phyloP scores from a whole-genome alignment of 129 eudicot species.

The Smallanthus sonchifolius region DNA sequence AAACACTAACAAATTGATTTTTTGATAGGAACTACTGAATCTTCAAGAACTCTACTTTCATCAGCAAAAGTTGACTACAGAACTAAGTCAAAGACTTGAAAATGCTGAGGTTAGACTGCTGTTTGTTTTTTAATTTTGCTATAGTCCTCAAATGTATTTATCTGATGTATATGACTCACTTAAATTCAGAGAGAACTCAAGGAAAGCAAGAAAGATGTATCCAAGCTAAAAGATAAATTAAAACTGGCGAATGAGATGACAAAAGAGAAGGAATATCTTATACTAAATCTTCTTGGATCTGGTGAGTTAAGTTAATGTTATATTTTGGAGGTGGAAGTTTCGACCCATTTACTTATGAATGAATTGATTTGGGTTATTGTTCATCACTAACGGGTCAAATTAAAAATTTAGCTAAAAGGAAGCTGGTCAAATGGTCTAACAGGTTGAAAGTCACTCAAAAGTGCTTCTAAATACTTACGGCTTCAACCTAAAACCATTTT shows the following conservation, averaged over 20 bases:
- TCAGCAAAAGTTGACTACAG: constrained; percentile 51
- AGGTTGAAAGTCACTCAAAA: not conserved
- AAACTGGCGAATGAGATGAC: constrained; percentile 41
- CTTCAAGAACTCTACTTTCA: constrained; percentile 45
- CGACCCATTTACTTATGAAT: not conserved
- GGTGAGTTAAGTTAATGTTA: constrained; percentile 32
- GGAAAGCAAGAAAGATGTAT: constrained; percentile 39
- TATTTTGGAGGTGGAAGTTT: not conserved
- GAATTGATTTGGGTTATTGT: not conserved
- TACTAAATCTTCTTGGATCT: constrained; percentile 50
- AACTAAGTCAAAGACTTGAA: constrained; percentile 44
- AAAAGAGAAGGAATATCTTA: constrained; percentile 56
- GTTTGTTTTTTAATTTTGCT: not conserved
- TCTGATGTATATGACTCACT: not conserved
- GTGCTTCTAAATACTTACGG: not conserved
- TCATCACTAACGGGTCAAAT: not conserved
- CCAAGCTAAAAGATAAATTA: constrained; percentile 38
- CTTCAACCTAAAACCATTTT: not conserved
- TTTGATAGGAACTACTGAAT: constrained; percentile 43
- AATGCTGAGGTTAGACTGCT: constrained; percentile 36
- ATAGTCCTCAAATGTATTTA: not conserved
- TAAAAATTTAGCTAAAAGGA: not conserved
- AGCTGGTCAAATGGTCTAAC: not conserved
- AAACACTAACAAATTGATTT: not conserved
- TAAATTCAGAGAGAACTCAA: constrained; percentile 39